Conservation (phyloP, 2,329 filamentous ascomycete genomes). For the Bretziella fagacearum region DNA sequence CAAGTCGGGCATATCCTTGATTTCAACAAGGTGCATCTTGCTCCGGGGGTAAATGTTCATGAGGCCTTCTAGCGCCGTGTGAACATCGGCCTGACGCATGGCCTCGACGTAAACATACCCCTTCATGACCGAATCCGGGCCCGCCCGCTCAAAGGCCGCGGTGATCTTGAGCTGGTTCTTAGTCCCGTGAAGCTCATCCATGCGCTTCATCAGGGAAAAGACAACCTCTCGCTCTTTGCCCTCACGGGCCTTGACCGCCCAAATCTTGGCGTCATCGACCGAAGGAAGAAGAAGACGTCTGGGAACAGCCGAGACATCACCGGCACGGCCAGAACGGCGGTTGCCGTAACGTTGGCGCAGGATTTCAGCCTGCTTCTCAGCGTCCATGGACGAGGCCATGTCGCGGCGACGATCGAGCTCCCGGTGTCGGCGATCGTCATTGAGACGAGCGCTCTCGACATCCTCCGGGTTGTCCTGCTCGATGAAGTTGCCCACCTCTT, state of each 20-base stretch:
- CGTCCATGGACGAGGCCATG: constrained; percentile 72
- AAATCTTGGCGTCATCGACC: constrained; percentile 91
- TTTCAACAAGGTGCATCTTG: constrained; percentile 75
- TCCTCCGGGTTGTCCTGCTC: constrained; percentile 86
- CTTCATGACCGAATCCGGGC: constrained; percentile 62
- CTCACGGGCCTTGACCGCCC: constrained; percentile 81
- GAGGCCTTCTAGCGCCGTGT: constrained; percentile 66
- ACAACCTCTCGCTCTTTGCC: constrained; percentile 91
- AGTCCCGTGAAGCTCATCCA: constrained; percentile 61
- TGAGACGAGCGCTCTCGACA: constrained; percentile 60
- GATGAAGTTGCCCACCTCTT: constrained; percentile 69
- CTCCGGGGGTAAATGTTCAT: constrained; percentile 78
- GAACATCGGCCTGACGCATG: constrained; percentile 67
- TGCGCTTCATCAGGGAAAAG: constrained; percentile 71
- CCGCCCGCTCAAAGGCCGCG: constrained; percentile 78
- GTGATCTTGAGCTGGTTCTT: constrained; percentile 73
- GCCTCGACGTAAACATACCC: constrained; percentile 95
- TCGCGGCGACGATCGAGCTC: constrained; percentile 89
- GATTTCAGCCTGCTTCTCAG: constrained; percentile 79
- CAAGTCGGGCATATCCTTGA: constrained; percentile 97
- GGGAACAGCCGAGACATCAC: constrained; percentile 61
- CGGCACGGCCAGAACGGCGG: constrained; percentile 46
- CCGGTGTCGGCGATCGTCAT: constrained; percentile 82
- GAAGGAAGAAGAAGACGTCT: constrained; percentile 77
- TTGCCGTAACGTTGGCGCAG: constrained; percentile 79